A percentile compares a stretch with the other conserved stretches of the same genome.
Conservation (phyloP, 73 alveolate species). For the Stentor coeruleus region DNA sequence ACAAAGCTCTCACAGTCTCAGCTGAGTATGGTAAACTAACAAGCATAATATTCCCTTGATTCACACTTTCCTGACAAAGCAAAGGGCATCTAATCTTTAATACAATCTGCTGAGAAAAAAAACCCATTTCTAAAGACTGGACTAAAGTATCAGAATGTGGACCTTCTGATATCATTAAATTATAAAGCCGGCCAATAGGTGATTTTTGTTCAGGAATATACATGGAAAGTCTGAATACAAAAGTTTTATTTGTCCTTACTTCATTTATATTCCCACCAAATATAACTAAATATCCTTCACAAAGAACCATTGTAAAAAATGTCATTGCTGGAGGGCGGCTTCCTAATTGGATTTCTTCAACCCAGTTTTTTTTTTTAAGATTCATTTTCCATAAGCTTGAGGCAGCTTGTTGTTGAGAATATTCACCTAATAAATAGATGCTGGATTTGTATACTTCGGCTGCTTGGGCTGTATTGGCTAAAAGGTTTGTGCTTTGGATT, state of each 20-base stretch:
- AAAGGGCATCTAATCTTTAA: background rate
- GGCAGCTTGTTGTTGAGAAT: background rate
- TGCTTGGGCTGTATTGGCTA: background rate
- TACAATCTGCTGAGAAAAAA: background rate
- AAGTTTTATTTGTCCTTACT: conserved; percentile 11
- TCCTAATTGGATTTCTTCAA: background rate
- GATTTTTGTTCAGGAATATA: background rate
- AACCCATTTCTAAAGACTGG: background rate
- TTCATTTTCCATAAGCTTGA: background rate
- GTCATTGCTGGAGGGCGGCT: background rate
- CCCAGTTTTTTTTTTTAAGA: background rate
- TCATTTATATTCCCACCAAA: conserved; percentile 6
- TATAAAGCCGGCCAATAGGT: background rate
- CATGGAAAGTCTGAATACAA: background rate
- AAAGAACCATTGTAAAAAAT: background rate
- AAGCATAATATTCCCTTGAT: background rate
- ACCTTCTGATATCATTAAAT: background rate
- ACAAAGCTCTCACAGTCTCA: background rate
- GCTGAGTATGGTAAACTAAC: background rate
- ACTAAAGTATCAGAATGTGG: background rate
- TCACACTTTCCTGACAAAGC: background rate
- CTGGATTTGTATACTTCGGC: background rate
- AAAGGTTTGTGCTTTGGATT: background rate
- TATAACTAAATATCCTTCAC: background rate
- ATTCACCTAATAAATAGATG: conserved; percentile 1